phyloP scores from a whole-genome alignment of 352 stramenopile genomes.

The Globisporangium splendens region DNA sequence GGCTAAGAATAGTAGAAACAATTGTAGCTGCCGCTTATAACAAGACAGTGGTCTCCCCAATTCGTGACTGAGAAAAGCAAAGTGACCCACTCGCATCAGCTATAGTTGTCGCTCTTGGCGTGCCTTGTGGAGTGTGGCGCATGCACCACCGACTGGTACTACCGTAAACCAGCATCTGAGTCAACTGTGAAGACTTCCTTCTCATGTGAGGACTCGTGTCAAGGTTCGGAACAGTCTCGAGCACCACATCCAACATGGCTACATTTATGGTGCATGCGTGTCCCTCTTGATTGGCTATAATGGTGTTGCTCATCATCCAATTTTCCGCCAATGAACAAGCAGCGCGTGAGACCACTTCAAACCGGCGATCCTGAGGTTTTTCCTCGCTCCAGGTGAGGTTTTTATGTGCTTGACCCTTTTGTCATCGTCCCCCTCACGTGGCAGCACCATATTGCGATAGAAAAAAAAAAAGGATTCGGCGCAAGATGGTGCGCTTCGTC shows the following conservation, averaged over 20 bases:
- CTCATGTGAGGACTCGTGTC: too few species aligned
- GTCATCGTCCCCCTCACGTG: not conserved
- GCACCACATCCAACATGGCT: not conserved
- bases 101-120: too few species aligned
- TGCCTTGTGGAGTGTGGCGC: too few species aligned
- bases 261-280: not conserved
- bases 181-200: too few species aligned
- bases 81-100: too few species aligned
- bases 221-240: too few species aligned
- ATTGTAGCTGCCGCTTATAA: too few species aligned
- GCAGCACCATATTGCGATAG: not conserved
- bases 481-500: slow-evolving; percentile 1
- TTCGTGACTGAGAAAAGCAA: too few species aligned
- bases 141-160: too few species aligned
- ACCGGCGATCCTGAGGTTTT: slow-evolving; percentile 7
- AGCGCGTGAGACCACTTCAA: slow-evolving; percentile 9
- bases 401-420: slow-evolving; percentile 7
- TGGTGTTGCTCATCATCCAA: not conserved
- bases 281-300: not conserved
- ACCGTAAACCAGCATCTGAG: too few species aligned
- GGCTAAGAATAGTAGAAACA: too few species aligned
- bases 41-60: too few species aligned
- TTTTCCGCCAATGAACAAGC: slow-evolving; percentile 5
- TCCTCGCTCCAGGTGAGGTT: not conserved
- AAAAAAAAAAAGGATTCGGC: not conserved